Conservation (phyloP, 2,329 filamentous ascomycete genomes). For the Fusarium poae region DNA sequence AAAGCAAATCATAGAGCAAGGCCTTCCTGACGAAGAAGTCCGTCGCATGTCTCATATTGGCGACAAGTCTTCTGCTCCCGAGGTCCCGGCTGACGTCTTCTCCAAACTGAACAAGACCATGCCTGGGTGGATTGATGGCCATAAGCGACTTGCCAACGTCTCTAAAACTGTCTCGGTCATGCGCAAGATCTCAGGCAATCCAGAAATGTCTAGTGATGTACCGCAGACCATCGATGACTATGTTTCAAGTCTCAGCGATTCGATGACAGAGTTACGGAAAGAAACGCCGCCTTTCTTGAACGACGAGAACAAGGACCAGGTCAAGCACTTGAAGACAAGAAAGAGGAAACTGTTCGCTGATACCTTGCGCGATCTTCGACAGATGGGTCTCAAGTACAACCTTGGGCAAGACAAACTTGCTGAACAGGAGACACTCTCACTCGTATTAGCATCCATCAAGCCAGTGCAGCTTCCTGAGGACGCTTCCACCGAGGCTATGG, state of each 20-base stretch:
- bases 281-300: constrained; percentile 85
- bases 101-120: constrained; percentile 46
- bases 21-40: constrained; percentile 66
- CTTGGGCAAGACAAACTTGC: constrained; percentile 79
- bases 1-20: constrained; percentile 71
- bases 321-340: constrained; percentile 90
- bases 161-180: constrained; percentile 80
- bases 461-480: constrained; percentile 54
- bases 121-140: constrained; percentile 58
- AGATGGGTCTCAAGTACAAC: constrained; percentile 92
- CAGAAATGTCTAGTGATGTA: constrained; percentile 66
- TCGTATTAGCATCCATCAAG: constrained; percentile 73
- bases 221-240: constrained; percentile 74
- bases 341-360: constrained; percentile 94
- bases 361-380: constrained; percentile 82
- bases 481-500: constrained; percentile 56
- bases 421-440: constrained; percentile 77
- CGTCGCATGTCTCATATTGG: constrained; percentile 11
- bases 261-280: constrained; percentile 80
- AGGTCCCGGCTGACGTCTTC: constrained; percentile 36
- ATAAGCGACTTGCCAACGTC: constrained; percentile 78
- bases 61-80: constrained; percentile 3
- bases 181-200: constrained; percentile 70
- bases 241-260: constrained; percentile 74
- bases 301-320: constrained; percentile 84